These are phyloP conservation scores for Tetrapisispora arboricola DNA, from an alignment of 805 yeast species.

Conservation along the genomic window DNA sequence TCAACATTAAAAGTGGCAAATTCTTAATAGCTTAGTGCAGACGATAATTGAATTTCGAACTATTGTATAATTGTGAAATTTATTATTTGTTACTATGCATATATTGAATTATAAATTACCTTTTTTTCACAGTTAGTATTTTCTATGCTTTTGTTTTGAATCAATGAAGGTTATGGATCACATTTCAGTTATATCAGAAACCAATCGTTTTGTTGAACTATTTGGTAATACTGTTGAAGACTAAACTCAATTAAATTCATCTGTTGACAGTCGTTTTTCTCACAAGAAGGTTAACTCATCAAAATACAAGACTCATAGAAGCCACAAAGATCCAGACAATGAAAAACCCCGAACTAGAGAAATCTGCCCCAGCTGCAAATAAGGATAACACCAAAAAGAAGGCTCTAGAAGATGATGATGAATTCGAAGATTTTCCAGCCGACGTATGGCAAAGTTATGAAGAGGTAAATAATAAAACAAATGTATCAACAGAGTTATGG, in stretches of 20 bases:
- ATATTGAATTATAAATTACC: too few relatives aligned
- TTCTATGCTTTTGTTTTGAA: too few relatives aligned
- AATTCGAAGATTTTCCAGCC: slow-evolving; percentile 92
- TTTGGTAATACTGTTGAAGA: not conserved
- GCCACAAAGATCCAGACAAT: not conserved
- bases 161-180: too few relatives aligned
- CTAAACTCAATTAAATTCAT: not conserved
- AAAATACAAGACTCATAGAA: not conserved
- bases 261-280: too few relatives aligned
- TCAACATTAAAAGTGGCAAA: not conserved
- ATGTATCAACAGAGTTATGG: slow-evolving; percentile 61
- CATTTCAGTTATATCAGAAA: too few relatives aligned
- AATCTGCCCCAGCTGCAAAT: not conserved
- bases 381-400: slow-evolving; percentile 8
- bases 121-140: too few relatives aligned
- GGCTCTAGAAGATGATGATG: slow-evolving; percentile 90
- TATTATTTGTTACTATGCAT: too few relatives aligned
- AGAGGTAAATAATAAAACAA: slow-evolving; percentile 35
- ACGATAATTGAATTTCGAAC: not conserved
- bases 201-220: not conserved
- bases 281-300: too few relatives aligned
- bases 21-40: not conserved
- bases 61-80: too few relatives aligned
- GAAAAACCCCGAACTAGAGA: not conserved
- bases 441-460: slow-evolving; percentile 71